A percentile compares a stretch with the other conserved stretches of the same genome.
Conservation (phyloP, 176 grass and related monocot species). For the Oryza longistaminata region DNA sequence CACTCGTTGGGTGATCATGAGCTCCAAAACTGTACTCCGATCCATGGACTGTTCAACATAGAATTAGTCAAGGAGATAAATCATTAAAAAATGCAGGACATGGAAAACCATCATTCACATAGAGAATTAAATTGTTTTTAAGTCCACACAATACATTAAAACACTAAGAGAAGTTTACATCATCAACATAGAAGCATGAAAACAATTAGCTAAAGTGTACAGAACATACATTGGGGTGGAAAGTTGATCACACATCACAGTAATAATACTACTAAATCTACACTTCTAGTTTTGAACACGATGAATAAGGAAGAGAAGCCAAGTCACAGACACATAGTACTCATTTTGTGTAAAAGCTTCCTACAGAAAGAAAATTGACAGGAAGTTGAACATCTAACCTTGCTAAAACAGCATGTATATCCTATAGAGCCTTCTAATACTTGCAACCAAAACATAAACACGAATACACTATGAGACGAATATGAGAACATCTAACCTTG, state of each 20-base stretch:
- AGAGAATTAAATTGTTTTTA: conserved; percentile 20
- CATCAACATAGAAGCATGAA: conserved; percentile 10
- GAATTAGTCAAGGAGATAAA: conserved; percentile 13
- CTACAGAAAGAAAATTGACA: conserved; percentile 17
- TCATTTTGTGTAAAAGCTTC: background rate
- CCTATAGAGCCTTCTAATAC: too few species aligned
- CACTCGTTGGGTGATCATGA: conserved; percentile 77
- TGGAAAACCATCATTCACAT: conserved; percentile 10
- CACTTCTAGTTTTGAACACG: background rate
- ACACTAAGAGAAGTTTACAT: background rate
- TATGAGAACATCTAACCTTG: background rate
- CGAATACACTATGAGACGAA: background rate
- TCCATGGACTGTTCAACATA: conserved; percentile 66
- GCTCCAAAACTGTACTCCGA: conserved; percentile 92
- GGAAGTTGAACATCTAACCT: background rate
- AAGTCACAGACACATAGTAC: background rate
- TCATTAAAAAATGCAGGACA: conserved; percentile 29
- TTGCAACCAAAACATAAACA: background rate
- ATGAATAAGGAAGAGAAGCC: background rate
- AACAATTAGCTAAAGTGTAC: conserved; percentile 3
- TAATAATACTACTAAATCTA: background rate
- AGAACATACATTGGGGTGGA: background rate
- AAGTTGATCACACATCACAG: background rate
- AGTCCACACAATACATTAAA: background rate
- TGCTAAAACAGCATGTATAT: background rate